These are phyloP conservation scores for Kentomonas sorsogonicus DNA, from an alignment of 208 protist species.

Conservation along the genomic window DNA sequence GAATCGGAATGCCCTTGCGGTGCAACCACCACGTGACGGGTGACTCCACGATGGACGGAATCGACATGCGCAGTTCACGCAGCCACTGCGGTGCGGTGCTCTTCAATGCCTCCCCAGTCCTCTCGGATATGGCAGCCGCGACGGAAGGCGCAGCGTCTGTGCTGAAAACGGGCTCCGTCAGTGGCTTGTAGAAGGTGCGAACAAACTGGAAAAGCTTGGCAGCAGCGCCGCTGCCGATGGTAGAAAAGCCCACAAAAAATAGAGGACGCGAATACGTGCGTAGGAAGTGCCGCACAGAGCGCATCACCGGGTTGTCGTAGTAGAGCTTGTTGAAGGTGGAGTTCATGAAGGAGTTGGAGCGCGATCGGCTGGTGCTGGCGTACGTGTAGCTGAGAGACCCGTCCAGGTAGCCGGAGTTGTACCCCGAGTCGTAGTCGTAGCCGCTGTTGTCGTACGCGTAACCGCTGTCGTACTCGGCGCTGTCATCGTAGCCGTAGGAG, in stretches of 20 bases:
- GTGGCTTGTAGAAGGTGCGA: conserved; percentile 7
- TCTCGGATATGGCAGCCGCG: conserved; percentile 47
- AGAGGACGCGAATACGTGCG: conserved; percentile 56
- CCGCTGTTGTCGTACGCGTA: conserved; percentile 17
- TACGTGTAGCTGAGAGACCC: conserved; percentile 15
- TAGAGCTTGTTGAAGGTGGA: conserved; percentile 82
- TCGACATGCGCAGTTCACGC: conserved; percentile 41
- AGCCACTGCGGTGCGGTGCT: conserved; percentile 53
- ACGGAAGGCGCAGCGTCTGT: conserved; percentile 16
- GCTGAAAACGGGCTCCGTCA: conserved; percentile 5
- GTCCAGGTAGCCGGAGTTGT: conserved; percentile 11
- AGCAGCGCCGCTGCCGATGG: conserved; percentile 36
- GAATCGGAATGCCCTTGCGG: conserved; percentile 42
- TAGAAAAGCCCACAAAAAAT: conserved; percentile 49
- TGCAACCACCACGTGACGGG: conserved; percentile 37
- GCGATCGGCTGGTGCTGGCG: conserved; percentile 54
- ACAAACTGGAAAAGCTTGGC: conserved; percentile 37
- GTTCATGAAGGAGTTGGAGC: conserved; percentile 59
- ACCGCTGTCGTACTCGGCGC: not conserved
- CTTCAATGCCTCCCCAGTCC: too few species aligned
- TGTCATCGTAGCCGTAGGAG: too few species aligned
- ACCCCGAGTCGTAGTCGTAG: conserved; percentile 27
- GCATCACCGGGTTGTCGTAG: conserved; percentile 45
- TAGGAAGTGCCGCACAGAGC: conserved; percentile 19
- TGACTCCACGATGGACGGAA: conserved; percentile 58